Percentiles rank a stretch among this genome's conserved stretches.
Conservation (phyloP, 164 flowering plant species). For the Liriodendron chinense region DNA sequence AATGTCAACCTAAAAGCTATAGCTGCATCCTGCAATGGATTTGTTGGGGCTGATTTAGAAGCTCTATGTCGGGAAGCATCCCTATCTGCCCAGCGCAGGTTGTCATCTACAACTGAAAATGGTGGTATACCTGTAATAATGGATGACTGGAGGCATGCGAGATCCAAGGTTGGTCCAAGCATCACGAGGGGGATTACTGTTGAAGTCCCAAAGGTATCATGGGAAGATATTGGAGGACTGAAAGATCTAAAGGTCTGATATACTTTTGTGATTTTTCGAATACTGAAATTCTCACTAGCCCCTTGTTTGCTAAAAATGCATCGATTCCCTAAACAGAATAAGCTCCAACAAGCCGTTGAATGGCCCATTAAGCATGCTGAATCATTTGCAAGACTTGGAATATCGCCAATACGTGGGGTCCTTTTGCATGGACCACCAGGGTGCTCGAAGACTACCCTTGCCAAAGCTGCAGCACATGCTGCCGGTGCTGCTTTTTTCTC, state of each 20-base stretch:
- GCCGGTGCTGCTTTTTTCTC: conserved; percentile 90
- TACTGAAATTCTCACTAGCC: neutral
- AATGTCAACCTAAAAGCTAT: conserved; percentile 58
- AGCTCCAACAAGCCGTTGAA: conserved; percentile 91
- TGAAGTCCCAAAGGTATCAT: conserved; percentile 81
- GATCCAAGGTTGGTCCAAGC: conserved; percentile 80
- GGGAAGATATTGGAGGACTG: conserved; percentile 96
- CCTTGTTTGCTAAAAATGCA: neutral
- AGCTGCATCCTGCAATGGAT: conserved; percentile 92
- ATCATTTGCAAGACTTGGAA: conserved; percentile 70
- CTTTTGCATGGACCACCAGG: conserved; percentile 99
- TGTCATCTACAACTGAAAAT: conserved; percentile 28
- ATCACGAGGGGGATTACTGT: conserved; percentile 89
- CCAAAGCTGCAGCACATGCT: conserved; percentile 95
- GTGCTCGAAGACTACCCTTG: conserved; percentile 97
- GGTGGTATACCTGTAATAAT: conserved; percentile 29
- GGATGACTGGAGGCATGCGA: conserved; percentile 82
- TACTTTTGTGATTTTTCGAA: neutral
- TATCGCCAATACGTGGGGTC: conserved; percentile 78
- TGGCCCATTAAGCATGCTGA: conserved; percentile 92
- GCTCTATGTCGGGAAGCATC: conserved; percentile 85
- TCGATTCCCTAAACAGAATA: conserved; percentile 51
- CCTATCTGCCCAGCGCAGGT: conserved; percentile 42
- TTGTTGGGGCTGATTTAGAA: conserved; percentile 96
- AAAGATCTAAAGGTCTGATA: conserved; percentile 72